Evolutionary conservation across 495 filamentous ascomycete genomes (phyloP).

Genomic region (Tirmania nivea): DNA sequence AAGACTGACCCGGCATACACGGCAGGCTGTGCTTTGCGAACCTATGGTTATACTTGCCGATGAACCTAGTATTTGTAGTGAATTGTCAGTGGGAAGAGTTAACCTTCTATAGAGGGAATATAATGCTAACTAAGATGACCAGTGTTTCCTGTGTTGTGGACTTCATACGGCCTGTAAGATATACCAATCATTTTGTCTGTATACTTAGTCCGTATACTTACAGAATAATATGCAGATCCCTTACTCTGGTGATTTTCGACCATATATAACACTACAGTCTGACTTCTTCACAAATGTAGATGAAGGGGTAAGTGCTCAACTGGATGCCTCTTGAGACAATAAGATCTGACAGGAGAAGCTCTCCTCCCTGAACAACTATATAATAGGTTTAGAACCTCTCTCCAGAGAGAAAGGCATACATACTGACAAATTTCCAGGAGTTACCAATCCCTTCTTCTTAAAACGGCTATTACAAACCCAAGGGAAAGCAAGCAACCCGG

Average conservation of each 20-base stretch:
- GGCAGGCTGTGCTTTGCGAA: constrained; percentile 16
- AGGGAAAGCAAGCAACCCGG: constrained; percentile 14
- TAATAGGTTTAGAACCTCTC: constrained; percentile 6
- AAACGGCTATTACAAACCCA: constrained; percentile 13
- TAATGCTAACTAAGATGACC: neutral
- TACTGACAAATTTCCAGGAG: neutral
- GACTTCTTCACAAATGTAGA: constrained; percentile 17
- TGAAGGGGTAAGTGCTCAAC: constrained; percentile 13
- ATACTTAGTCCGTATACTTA: neutral
- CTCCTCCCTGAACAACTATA: constrained; percentile 15
- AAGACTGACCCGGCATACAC: too few species aligned
- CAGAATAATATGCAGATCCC: constrained; percentile 14
- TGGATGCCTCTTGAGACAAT: constrained; percentile 1
- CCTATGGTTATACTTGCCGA: constrained; percentile 17
- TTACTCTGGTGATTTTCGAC: constrained; percentile 17
- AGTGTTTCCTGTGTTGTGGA: constrained; percentile 1
- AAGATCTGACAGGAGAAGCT: constrained; percentile 1
- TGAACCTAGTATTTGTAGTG: constrained; percentile 16
- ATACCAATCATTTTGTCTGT: neutral
- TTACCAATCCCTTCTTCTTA: constrained; percentile 19
- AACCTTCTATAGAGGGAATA: neutral
- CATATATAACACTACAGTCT: constrained; percentile 19
- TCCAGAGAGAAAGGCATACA: too few species aligned
- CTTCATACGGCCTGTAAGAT: constrained; percentile 15
- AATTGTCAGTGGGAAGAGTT: constrained; percentile 3